Conservation (phyloP, 1,284 basidiomycete species). For the Puccinia coronata region DNA sequence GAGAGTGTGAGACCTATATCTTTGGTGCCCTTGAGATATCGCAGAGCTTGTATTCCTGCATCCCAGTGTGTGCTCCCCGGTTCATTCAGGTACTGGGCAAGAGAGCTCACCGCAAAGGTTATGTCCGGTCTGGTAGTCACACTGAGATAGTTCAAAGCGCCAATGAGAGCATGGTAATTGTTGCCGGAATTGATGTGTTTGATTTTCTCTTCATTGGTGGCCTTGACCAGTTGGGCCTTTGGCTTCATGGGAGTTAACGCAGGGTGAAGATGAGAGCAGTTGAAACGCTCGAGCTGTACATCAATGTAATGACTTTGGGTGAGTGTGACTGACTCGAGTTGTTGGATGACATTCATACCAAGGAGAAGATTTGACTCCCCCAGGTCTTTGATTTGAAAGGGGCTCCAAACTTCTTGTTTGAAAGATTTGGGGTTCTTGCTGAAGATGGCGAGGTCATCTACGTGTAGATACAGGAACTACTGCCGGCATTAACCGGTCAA, state of each 20-base stretch:
- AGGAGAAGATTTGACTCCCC: no score
- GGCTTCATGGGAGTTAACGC: background rate
- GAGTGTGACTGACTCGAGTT: background rate
- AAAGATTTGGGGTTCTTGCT: no score
- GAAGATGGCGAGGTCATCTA: no score
- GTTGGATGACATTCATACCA: background rate
- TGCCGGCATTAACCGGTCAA: background rate
- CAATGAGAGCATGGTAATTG: background rate
- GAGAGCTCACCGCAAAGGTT: background rate
- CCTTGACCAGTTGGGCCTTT: background rate
- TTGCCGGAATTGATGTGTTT: background rate
- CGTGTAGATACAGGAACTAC: background rate
- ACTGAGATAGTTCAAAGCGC: no score
- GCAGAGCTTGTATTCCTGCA: background rate
- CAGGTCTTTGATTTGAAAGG: background rate
- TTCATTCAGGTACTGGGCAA: background rate
- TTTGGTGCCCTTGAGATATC: conserved; percentile 49
- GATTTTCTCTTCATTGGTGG: background rate
- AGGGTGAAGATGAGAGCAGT: background rate
- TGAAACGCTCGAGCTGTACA: background rate
- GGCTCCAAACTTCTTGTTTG: background rate
- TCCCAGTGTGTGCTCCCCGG: background rate
- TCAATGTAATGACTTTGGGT: no score
- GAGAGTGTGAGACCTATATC: conserved; percentile 58
- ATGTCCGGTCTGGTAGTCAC: no score